Evolutionary conservation across 2,329 filamentous ascomycete species (phyloP).

Genomic region (Magnaporthales sp.): DNA sequence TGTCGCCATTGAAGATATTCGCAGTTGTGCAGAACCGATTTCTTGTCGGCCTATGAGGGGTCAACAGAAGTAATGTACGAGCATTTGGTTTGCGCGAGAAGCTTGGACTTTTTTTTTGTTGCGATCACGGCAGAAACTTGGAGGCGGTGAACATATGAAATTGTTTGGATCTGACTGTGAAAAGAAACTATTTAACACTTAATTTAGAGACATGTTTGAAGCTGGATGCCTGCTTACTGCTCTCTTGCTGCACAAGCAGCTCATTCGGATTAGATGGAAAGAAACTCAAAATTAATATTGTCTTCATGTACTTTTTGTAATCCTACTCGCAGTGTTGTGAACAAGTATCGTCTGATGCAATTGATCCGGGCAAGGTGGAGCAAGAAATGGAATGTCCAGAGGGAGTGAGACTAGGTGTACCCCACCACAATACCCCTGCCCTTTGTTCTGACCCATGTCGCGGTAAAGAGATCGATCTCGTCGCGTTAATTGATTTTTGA

Average conservation of each 20-base stretch:
- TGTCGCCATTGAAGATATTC: background rate
- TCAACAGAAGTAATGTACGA: background rate
- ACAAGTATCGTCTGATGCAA: background rate
- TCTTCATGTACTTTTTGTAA: background rate
- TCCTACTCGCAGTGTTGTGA: background rate
- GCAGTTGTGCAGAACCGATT: background rate
- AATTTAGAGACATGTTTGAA: too few relatives aligned
- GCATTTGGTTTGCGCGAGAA: background rate
- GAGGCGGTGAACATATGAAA: background rate
- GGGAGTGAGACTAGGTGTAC: background rate
- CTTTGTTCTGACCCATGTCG: background rate
- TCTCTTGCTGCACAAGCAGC: background rate
- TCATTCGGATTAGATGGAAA: background rate
- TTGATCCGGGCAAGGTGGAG: background rate
- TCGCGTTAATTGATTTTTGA: constrained; percentile 11
- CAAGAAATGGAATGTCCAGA: background rate
- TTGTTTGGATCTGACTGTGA: too few relatives aligned
- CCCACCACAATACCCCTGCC: background rate
- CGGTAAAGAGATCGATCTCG: background rate
- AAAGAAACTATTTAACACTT: background rate
- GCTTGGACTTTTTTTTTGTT: background rate
- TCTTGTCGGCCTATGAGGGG: background rate
- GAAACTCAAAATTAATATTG: background rate
- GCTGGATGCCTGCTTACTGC: too few relatives aligned
- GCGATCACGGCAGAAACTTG: background rate